Percentiles rank a stretch among this genome's conserved stretches.
Conservation (phyloP, 345 rosid genomes). For the Eucalyptus curtisii region DNA sequence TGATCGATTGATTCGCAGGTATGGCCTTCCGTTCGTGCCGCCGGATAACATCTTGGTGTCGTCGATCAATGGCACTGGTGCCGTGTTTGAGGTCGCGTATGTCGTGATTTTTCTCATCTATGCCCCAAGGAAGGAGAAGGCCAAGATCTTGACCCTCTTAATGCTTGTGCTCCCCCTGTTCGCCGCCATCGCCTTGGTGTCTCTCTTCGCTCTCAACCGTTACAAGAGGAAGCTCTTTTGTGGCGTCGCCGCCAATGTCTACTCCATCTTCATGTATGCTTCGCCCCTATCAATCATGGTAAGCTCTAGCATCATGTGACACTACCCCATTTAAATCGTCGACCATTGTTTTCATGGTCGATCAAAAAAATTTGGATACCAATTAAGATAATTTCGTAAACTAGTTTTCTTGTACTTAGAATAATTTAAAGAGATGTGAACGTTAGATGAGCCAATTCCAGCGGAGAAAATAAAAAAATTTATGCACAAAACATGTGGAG, state of each 20-base stretch:
- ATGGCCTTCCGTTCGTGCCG: not conserved
- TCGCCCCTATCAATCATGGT: constrained; percentile 98
- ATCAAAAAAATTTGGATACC: not conserved
- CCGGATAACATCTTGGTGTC: not conserved
- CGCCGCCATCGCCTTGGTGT: constrained; percentile 44
- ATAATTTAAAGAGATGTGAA: not conserved
- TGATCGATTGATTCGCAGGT: not conserved
- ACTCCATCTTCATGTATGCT: constrained; percentile 92
- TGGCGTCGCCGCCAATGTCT: constrained; percentile 70
- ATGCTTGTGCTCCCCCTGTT: constrained; percentile 38
- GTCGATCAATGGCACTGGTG: constrained; percentile 11
- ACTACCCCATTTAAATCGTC: not conserved
- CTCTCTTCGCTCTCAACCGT: constrained; percentile 61
- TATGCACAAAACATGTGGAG: too few relatives aligned
- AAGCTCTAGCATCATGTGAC: not conserved
- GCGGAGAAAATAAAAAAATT: too few relatives aligned
- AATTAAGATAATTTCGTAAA: not conserved
- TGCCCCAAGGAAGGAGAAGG: constrained; percentile 74
- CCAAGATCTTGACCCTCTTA: constrained; percentile 53
- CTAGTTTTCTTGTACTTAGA: not conserved
- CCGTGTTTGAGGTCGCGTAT: constrained; percentile 59
- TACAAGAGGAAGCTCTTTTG: constrained; percentile 61
- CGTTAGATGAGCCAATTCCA: too few relatives aligned
- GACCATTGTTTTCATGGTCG: not conserved
- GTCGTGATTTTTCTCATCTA: constrained; percentile 44